Base-by-base conservation (phyloP, 352 stramenopile genomes). In the Globisporangium okanoganense region DNA sequence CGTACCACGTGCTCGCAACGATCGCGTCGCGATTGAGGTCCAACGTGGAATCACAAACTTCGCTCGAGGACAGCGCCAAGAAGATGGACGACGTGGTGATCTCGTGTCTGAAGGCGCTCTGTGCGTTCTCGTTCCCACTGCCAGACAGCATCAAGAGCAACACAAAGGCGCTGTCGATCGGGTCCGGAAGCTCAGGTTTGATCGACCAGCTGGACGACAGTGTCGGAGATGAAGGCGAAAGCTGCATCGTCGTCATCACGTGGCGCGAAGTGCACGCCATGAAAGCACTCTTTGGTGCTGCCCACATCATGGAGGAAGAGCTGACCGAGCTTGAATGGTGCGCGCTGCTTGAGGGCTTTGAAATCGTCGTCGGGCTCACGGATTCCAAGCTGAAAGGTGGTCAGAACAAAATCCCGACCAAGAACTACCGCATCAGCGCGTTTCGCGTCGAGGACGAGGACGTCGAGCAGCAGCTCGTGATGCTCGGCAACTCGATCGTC, bases 191-290 rank as follows among this genome's bases (percentile, higher is more conserved):
- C 31, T 58, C 55, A 12, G 68, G 62, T 0, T 61, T 67, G 4
- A 50, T 18, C 10, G 62, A 85, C 9, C 65, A 82, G 61, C 41
- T 45, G 3, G 70, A 88, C 20, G 79, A 91, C 48, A 54, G 29
- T 10, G 58, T 56, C 14, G 43, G 62, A 2, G 78, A 91, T 6
- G 81, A 93, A 61, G 80, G 75, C 8, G 79, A 91, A 38, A 87
- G 75, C 33, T 89, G 71, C 52, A 44, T 85, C 7, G 78, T 91
- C 22, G 63, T 79, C 29, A 71, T 93, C 48, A 92, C 73, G 44
- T 95, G 86, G 86, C 77, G 84, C 29, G 82, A 95, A 66, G 81
- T 95, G 31, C 86, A 93, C 43, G 86, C 86, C n/a, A 95, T 95
- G 86, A 95, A 95, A 59, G 81, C 84, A 12, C 67, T 95, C 18